Percentiles rank a stretch among this genome's conserved stretches.
These are phyloP conservation scores for Boletus sp. DNA, from an alignment of 768 basidiomycete species.

Conservation along the genomic window DNA sequence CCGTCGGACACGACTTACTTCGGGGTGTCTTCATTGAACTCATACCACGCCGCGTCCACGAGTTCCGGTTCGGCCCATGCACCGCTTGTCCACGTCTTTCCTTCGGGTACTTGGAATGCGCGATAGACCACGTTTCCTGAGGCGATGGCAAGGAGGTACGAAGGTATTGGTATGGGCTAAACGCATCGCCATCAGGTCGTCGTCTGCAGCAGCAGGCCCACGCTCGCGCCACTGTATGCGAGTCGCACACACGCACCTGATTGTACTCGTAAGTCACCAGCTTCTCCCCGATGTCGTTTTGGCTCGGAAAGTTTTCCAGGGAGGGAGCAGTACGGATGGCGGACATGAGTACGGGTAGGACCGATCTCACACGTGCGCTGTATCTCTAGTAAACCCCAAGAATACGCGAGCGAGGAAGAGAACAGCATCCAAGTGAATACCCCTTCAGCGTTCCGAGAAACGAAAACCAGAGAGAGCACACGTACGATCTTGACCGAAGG, in stretches of 20 bases:
- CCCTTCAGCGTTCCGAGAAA: neutral
- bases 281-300: constrained; percentile 67
- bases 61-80: constrained; percentile 89
- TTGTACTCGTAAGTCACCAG: constrained; percentile 68
- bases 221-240: neutral
- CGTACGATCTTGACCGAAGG: constrained; percentile 82
- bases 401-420: neutral
- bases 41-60: constrained; percentile 77
- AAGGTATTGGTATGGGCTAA: constrained; percentile 78
- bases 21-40: constrained; percentile 83
- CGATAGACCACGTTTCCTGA: constrained; percentile 77
- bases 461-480: constrained; percentile 1
- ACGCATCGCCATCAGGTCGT: neutral
- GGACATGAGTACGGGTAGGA: constrained; percentile 83
- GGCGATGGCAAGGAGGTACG: constrained; percentile 88
- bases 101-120: constrained; percentile 54
- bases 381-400: constrained; percentile 52
- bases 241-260: constrained; percentile 49
- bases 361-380: constrained; percentile 65
- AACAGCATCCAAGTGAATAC: neutral
- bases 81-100: constrained; percentile 75
- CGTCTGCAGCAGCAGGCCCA: neutral
- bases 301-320: constrained; percentile 61
- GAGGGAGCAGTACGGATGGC: constrained; percentile 77
- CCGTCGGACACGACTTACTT: constrained; percentile 39